A percentile compares a stretch with the other conserved stretches of the same genome.
phyloP scores from a whole-genome alignment of 106 monocot species.

The Xerophyta viscosa region DNA sequence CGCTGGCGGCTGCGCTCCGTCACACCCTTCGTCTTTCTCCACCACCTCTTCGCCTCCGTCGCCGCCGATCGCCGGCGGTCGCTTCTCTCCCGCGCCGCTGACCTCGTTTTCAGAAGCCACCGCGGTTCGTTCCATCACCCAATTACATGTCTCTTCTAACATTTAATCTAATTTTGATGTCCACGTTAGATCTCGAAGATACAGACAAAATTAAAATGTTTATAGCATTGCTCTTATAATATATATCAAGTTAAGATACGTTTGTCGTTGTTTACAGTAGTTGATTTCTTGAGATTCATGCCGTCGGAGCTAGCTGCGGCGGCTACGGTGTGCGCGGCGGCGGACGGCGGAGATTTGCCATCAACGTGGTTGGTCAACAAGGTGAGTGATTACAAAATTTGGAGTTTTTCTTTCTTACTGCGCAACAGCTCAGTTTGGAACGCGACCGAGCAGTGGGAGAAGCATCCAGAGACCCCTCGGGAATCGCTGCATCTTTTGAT shows the following conservation, averaged over 20 bases:
- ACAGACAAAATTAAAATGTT: too few species aligned
- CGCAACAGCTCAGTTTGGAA: too few species aligned
- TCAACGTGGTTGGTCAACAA: too few species aligned
- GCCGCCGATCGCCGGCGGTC: background rate
- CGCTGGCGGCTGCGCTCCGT: constrained; percentile 64
- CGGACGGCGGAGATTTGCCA: too few species aligned
- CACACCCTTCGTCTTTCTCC: constrained; percentile 75
- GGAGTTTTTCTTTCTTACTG: too few species aligned
- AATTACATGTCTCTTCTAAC: background rate
- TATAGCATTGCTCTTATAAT: too few species aligned
- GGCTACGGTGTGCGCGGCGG: background rate
- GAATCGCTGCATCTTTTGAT: too few species aligned
- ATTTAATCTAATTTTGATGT: too few species aligned
- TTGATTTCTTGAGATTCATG: constrained; percentile 42
- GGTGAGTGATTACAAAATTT: too few species aligned
- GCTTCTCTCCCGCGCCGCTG: constrained; percentile 30
- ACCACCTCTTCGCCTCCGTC: constrained; percentile 16
- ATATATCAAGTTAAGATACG: background rate
- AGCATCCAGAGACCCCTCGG: too few species aligned
- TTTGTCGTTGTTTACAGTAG: constrained; percentile 25
- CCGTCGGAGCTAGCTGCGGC: constrained; percentile 55
- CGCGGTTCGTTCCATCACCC: constrained; percentile 16
- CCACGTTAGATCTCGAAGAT: too few species aligned
- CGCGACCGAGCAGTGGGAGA: too few species aligned
- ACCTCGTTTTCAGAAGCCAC: constrained; percentile 38